phyloP scores from a whole-genome alignment of 306 rosid genomes.

The Macrotyloma uniflorum region DNA sequence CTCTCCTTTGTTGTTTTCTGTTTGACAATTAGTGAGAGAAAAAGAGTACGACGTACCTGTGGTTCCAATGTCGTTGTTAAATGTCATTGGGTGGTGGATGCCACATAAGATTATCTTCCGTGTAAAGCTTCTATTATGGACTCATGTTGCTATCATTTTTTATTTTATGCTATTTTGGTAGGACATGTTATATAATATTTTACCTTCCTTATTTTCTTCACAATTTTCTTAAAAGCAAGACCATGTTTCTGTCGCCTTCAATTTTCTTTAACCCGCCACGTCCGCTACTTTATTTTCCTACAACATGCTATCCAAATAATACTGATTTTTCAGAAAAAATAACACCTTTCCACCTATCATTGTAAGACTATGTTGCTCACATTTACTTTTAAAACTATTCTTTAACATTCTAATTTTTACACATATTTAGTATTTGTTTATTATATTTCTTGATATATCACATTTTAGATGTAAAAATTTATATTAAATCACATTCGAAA shows the following conservation, averaged over 20 bases:
- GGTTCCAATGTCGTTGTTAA: conserved; percentile 19
- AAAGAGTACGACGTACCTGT: neutral
- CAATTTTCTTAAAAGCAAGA: neutral
- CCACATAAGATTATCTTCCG: conserved; percentile 8
- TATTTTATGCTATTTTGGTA: neutral
- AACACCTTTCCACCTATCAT: neutral
- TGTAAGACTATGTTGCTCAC: too few species aligned
- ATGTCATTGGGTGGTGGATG: conserved; percentile 29
- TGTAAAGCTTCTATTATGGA: conserved; percentile 35
- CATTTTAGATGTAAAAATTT: too few species aligned
- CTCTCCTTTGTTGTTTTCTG: conserved; percentile 19
- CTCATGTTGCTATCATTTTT: neutral
- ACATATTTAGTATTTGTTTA: too few species aligned
- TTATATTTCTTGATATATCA: too few species aligned
- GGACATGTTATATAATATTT: neutral
- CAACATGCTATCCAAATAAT: neutral
- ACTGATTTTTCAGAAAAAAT: neutral
- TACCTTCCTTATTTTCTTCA: neutral
- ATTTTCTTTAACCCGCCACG: neutral
- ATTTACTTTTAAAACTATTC: too few species aligned
- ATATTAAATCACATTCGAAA: too few species aligned
- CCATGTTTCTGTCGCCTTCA: neutral
- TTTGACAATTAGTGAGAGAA: neutral
- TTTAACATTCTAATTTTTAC: neutral
- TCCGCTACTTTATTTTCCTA: neutral